Conservation (phyloP, 116 monocot species). For the Thalassia testudinum region DNA sequence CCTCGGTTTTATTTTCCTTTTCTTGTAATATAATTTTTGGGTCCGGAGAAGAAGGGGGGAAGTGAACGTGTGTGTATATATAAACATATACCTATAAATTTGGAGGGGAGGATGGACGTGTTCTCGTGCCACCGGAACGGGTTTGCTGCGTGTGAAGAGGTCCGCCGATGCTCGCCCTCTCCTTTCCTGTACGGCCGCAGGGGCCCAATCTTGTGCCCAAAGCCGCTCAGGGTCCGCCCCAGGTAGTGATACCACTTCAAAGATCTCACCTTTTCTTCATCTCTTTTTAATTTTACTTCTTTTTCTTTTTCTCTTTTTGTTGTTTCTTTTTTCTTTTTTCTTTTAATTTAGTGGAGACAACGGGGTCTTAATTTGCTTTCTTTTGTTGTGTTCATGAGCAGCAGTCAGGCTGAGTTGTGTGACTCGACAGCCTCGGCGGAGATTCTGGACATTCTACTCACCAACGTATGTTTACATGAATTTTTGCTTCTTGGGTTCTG, state of each 20-base stretch:
- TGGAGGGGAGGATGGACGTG: too few relatives aligned
- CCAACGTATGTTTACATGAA: slow-evolving; percentile 5
- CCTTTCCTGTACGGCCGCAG: too few relatives aligned
- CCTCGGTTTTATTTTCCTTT: too few relatives aligned
- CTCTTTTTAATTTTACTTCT: background rate
- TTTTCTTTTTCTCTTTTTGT: background rate
- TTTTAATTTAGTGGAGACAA: too few relatives aligned
- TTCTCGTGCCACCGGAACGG: too few relatives aligned
- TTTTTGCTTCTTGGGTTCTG: background rate
- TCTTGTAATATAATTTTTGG: too few relatives aligned
- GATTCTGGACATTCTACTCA: slow-evolving; percentile 8
- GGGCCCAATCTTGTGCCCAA: slow-evolving; percentile 16
- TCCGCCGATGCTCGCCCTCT: too few relatives aligned
- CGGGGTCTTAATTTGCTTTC: background rate
- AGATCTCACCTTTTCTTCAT: background rate
- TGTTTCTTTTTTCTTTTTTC: background rate
- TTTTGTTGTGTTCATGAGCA: background rate
- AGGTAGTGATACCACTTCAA: background rate
- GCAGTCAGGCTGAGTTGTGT: slow-evolving; percentile 7
- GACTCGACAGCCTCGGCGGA: slow-evolving; percentile 12
- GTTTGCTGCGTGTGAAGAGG: too few relatives aligned
- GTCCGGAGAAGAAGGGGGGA: too few relatives aligned
- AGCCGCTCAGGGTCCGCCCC: slow-evolving; percentile 8
- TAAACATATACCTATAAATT: too few relatives aligned
- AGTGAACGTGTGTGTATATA: too few relatives aligned